Evolutionary conservation across 331 rosid genomes (phyloP), one percentile per base, ranked within the genome.

Genomic region (Erythrophleum ivorense): DNA sequence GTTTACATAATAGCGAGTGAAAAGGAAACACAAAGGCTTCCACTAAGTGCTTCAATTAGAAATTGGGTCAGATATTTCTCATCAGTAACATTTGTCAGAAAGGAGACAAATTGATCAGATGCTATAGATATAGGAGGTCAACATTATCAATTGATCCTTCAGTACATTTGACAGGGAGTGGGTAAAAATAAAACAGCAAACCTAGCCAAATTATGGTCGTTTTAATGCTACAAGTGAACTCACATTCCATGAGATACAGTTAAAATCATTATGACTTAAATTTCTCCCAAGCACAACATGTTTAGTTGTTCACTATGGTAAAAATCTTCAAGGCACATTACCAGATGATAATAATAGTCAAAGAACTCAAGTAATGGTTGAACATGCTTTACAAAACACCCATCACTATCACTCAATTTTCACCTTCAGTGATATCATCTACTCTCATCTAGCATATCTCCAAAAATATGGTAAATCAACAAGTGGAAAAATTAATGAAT

Each of bases 21-120:
- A 81, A 52, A 69, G 73, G 52, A 84, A 33, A 66, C 34, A 75
- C 14, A 40, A 68, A 45, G 63, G 71, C 59, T 59, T 77, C 24
- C 54, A 14, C 72, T 34, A 78, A 57, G 59, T 78, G 29, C 73
- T 80, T 54, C 73, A 78, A 66, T 19, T 15, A 71, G 59, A 64
- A 71, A 79, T 36, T 58, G 57, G 64, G 62, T 46, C 62, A 52
- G 53, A 74, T 40, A 81, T 52, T 81, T 52, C 60, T 73, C 43
- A 40, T 41, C 36, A 70, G 53, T 82, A 60, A 59, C 64, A 58
- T 76, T 10, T 33, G 3, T 19, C 4, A 71, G 24, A 38, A 59
- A 59, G 55, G 59, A 71, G 34, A 70, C 78, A 53, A 3, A 52
- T 41, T 69, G 82, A 53, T 67, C 59, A 33, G 52, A 59, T 18